A percentile compares a stretch with the other conserved stretches of the same genome.
These are phyloP conservation scores for Plasmodium coatneyi DNA, from an alignment of 169 alveolate genomes.

Conservation along the genomic window DNA sequence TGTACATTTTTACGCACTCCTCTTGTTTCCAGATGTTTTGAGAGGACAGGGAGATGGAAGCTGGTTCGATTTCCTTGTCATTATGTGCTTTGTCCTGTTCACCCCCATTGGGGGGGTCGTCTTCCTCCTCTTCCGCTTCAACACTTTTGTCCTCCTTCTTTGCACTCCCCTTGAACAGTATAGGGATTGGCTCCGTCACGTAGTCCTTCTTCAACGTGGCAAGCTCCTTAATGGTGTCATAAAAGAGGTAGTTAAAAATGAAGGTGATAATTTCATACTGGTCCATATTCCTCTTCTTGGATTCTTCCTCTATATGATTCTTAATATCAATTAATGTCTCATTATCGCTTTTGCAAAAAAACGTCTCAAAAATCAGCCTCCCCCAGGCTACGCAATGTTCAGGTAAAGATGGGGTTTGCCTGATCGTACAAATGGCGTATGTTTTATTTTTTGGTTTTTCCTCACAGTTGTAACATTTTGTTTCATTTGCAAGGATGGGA, in stretches of 20 bases:
- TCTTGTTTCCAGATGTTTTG: slow-evolving; percentile 57
- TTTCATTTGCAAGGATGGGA: slow-evolving; percentile 88
- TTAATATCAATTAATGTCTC: slow-evolving; percentile 76
- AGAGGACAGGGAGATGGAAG: slow-evolving; percentile 10
- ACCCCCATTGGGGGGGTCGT: too few species aligned
- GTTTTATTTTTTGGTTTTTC: slow-evolving; percentile 90
- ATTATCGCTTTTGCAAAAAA: slow-evolving; percentile 81
- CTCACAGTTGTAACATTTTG: slow-evolving; percentile 95
- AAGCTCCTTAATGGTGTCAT: slow-evolving; percentile 75
- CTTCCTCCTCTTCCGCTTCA: background rate
- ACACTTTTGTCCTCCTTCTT: background rate
- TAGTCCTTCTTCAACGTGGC: slow-evolving; percentile 61
- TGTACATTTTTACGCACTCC: slow-evolving; percentile 58
- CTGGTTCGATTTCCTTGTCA: background rate
- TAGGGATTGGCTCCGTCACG: slow-evolving; percentile 30
- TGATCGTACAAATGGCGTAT: slow-evolving; percentile 98
- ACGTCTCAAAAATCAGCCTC: slow-evolving; percentile 90
- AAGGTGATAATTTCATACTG: slow-evolving; percentile 42
- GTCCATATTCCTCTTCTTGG: slow-evolving; percentile 68
- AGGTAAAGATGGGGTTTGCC: slow-evolving; percentile 98
- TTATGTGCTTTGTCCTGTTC: background rate
- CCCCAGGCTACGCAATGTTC: slow-evolving; percentile 99
- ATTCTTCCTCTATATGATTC: slow-evolving; percentile 77
- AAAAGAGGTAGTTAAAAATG: slow-evolving; percentile 78
- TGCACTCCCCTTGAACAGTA: slow-evolving; percentile 5